A percentile compares a stretch with the other conserved stretches of the same genome.
Conservation (phyloP, 768 basidiomycete genomes). For the Amanita thiersii region DNA sequence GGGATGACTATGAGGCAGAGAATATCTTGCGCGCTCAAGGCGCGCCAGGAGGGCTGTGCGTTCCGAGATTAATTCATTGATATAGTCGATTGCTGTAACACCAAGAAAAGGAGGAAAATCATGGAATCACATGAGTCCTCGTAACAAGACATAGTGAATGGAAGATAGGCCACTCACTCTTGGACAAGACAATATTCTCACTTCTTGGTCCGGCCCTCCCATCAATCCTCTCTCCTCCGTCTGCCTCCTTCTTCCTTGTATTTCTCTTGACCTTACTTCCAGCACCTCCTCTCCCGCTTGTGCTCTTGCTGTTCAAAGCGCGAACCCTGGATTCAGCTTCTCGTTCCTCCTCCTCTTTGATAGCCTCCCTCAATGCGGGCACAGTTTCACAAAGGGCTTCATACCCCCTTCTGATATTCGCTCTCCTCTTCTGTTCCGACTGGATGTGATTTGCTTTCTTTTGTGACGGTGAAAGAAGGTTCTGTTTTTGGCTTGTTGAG, state of each 20-base stretch:
- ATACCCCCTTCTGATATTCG: conserved; percentile 85
- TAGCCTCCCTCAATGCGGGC: conserved; percentile 75
- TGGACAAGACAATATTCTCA: conserved; percentile 82
- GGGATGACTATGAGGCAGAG: conserved; percentile 56
- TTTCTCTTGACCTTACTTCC: conserved; percentile 28
- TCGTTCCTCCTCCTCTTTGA: conserved; percentile 64
- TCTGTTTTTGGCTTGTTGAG: conserved; percentile 33
- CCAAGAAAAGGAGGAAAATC: conserved; percentile 2
- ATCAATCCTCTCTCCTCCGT: conserved; percentile 59
- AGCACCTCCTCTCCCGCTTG: conserved; percentile 29
- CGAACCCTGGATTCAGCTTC: conserved; percentile 17
- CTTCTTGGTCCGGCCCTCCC: conserved; percentile 86
- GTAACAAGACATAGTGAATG: conserved; percentile 5
- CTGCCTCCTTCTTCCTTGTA: conserved; percentile 29
- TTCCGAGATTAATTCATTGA: conserved; percentile 57
- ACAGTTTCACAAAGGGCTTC: conserved; percentile 82
- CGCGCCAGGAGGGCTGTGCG: conserved; percentile 50
- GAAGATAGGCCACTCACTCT: conserved; percentile 54
- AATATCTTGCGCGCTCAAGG: conserved; percentile 47
- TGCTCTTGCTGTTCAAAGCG: conserved; percentile 14
- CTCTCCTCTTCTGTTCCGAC: conserved; percentile 88
- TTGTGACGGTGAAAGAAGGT: conserved; percentile 71
- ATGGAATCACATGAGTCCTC: conserved; percentile 6
- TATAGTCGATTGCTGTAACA: conserved; percentile 73
- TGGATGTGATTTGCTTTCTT: conserved; percentile 94